A percentile compares a stretch with the other conserved stretches of the same genome.
Conservation (phyloP, 129 eudicot species). For the Tagetes erecta region DNA sequence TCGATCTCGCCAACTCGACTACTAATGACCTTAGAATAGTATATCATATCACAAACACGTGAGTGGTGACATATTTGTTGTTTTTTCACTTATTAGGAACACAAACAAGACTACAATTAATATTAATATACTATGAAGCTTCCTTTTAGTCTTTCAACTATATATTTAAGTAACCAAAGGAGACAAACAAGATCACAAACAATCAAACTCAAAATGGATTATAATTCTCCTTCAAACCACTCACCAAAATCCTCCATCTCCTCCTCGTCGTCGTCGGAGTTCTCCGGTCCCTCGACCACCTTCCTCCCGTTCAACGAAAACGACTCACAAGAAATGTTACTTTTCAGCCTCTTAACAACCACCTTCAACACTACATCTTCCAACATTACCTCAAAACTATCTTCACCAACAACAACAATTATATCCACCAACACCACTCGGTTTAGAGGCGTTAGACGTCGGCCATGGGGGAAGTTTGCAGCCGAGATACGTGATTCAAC, state of each 20-base stretch:
- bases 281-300: constrained; percentile 24
- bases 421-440: constrained; percentile 27
- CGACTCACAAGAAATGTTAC: constrained; percentile 53
- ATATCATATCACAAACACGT: too few relatives aligned
- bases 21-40: too few relatives aligned
- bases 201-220: constrained; percentile 34
- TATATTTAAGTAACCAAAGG: constrained; percentile 24
- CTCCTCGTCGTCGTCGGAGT: constrained; percentile 36
- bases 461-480: constrained; percentile 38
- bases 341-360: constrained; percentile 41
- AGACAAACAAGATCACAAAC: not conserved
- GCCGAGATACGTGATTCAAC: too few relatives aligned
- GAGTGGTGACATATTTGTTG: too few relatives aligned
- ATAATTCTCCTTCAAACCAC: constrained; percentile 29
- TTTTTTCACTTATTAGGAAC: too few relatives aligned
- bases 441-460: constrained; percentile 63
- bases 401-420: not conserved
- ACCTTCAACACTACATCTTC: constrained; percentile 15
- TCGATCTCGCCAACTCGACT: too few relatives aligned
- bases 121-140: constrained; percentile 6
- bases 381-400: constrained; percentile 24
- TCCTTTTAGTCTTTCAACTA: not conserved
- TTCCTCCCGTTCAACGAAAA: constrained; percentile 16
- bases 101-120: too few relatives aligned
- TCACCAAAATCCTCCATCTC: constrained; percentile 52